Percentiles rank a stretch among this genome's conserved stretches.
These are phyloP conservation scores for Stropharia rugosoannulata DNA, from an alignment of 768 basidiomycete species.

Conservation along the genomic window DNA sequence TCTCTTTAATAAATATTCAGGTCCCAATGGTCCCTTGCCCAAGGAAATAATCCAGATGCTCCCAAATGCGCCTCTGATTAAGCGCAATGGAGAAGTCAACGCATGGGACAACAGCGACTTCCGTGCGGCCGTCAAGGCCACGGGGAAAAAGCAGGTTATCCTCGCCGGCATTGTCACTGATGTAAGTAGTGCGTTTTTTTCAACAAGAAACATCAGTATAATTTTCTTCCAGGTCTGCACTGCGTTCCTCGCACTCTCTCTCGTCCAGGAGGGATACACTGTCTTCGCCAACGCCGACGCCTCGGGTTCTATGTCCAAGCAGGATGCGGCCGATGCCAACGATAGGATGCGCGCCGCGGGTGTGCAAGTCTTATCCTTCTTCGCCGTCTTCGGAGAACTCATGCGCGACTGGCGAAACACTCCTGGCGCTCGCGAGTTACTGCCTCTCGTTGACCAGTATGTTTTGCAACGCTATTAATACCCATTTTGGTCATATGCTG, in stretches of 20 bases:
- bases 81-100: slow-evolving; percentile 47
- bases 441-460: slow-evolving; percentile 46
- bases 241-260: slow-evolving; percentile 45
- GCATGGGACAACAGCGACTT: slow-evolving; percentile 54
- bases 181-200: slow-evolving; percentile 23
- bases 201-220: not conserved
- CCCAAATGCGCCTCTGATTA: slow-evolving; percentile 42
- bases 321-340: slow-evolving; percentile 44
- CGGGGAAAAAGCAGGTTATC: slow-evolving; percentile 50
- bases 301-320: slow-evolving; percentile 38
- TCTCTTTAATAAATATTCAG: slow-evolving; percentile 23
- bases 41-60: slow-evolving; percentile 44
- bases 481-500: too few species aligned
- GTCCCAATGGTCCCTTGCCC: slow-evolving; percentile 50
- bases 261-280: slow-evolving; percentile 42
- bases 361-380: slow-evolving; percentile 43
- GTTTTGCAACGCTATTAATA: too few species aligned
- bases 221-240: slow-evolving; percentile 40
- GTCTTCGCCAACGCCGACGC: slow-evolving; percentile 49
- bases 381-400: slow-evolving; percentile 42
- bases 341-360: slow-evolving; percentile 47
- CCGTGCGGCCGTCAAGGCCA: slow-evolving; percentile 42
- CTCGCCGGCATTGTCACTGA: slow-evolving; percentile 49
- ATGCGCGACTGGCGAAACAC: slow-evolving; percentile 52
- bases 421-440: slow-evolving; percentile 38